Evolutionary conservation across 768 basidiomycete genomes (phyloP).

Genomic region (Rhizopogon sp.): DNA sequence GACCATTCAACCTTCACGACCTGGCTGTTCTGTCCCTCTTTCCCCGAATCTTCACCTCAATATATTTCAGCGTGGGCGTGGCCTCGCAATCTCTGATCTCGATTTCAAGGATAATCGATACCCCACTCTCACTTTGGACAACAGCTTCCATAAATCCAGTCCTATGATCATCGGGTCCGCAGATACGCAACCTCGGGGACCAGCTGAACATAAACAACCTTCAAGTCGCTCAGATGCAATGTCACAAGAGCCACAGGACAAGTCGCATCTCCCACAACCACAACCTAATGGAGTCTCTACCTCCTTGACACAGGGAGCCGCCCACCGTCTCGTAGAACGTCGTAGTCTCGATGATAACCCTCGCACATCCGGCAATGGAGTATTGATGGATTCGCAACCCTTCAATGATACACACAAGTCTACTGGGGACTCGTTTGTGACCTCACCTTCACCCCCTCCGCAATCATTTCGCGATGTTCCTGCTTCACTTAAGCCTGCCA

Average conservation of each 20-base stretch:
- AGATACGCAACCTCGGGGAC: slow-evolving; percentile 22
- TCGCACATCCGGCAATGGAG: slow-evolving; percentile 13
- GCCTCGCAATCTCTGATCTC: slow-evolving; percentile 51
- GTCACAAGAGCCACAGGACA: slow-evolving; percentile 18
- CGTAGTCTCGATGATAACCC: slow-evolving; percentile 45
- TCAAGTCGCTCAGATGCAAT: slow-evolving; percentile 14
- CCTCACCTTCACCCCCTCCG: slow-evolving; percentile 19
- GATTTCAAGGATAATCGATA: slow-evolving; percentile 65
- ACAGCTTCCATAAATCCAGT: slow-evolving; percentile 18
- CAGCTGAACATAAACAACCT: slow-evolving; percentile 7
- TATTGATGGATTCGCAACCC: slow-evolving; percentile 20
- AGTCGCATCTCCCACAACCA: slow-evolving; percentile 18
- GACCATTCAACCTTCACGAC: slow-evolving; percentile 41
- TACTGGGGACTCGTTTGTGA: slow-evolving; percentile 21
- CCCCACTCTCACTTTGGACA: slow-evolving; percentile 28
- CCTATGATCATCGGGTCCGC: slow-evolving; percentile 25
- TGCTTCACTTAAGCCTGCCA: slow-evolving; percentile 31
- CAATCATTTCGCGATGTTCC: slow-evolving; percentile 18
- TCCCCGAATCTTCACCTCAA: slow-evolving; percentile 30
- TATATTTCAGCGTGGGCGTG: slow-evolving; percentile 47
- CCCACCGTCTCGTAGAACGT: slow-evolving; percentile 46
- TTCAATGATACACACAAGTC: slow-evolving; percentile 28
- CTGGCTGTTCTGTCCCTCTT: slow-evolving; percentile 29
- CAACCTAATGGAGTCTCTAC: slow-evolving; percentile 40
- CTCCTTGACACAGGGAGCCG: slow-evolving; percentile 36